Base-by-base conservation (phyloP, 768 basidiomycete genomes). In the Mycena chlorophos region DNA sequence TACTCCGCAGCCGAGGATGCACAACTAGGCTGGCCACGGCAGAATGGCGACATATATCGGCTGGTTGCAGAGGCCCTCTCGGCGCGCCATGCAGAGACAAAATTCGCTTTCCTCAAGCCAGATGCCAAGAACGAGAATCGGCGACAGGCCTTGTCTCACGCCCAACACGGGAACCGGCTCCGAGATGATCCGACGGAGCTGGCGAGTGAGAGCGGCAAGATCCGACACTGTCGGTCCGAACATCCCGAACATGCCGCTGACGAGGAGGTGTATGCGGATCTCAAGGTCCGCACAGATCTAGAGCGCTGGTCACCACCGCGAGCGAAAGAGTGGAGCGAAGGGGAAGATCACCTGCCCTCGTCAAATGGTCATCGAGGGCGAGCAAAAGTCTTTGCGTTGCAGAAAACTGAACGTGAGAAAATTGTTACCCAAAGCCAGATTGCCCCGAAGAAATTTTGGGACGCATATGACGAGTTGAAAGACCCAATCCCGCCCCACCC, bases 371-470 rank as follows among this genome's bases (percentile, higher is more conserved):
- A 55, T 43, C 47, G 54, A 4, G 54, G 54, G 1, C 54, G 54
- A 2, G 54, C 54, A 2, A 55, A 49, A n/a, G 48, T 55, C 5
- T 48, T 49, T 16, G 54, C 47, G n/a, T 20, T 55, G 5, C 54
- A 55, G 37, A 29, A 39, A 16, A 38, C 26, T 1, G 37, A 49
- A 2, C 47, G 48, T 20, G 38, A 55, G 38, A 39, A 40, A 22
- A 25, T 47, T 13, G 45, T 28, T 47, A 10, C 5, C 6, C 12
- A 20, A 8, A 25, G 13, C 5, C 45, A 10, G 6, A 47, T 23
- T 8, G 45, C 12, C 12, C 45, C 13, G 10, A 20, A 47, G 19
- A 8, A 47, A 8, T 47, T 47, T 25, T 47, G 45, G 45, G 19
- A 47, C 27, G 22, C 27, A 13, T 25, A 25, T 14, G 5, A 20